Base-by-base conservation (phyloP, 2,329 filamentous ascomycete genomes). In the Colletotrichum sp. region DNA sequence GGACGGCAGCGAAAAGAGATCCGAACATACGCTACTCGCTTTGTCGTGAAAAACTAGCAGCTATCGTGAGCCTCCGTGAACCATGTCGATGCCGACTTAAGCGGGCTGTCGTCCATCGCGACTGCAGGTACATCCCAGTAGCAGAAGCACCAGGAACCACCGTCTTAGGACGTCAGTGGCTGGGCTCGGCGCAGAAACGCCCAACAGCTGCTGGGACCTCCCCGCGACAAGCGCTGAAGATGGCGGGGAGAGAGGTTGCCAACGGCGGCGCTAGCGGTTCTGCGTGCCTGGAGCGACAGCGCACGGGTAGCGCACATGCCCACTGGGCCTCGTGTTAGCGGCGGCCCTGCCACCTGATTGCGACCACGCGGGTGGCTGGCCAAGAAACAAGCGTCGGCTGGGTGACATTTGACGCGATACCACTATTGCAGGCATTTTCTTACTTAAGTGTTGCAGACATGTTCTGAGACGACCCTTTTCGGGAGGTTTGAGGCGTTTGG, bases 181-280 rank as follows among this genome's bases (percentile, higher is more conserved):
- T 69, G 64, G 73, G 55, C 21, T 68, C 66, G 32, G 70, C 57
- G 39, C 28, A 18, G 34, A 52, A 52, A 21, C 44, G 3, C 44
- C 44, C 44, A 52, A 30, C 21, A 15, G 16, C 39, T 39, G 73
- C 73, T 73, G 64, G 70, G 73, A n/a, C 64, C 44, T 69, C 10
- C 74, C 74, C 44, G 65, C 59, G 64, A 60, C 52, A 26, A 62
- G 16, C 70, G 74, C 65, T 76, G 71, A 52, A 74, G 65, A 74
- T 76, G 49, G 74, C 70, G 59, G 59, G 70, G 64, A 26, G 52
- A 8, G 44, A 60, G 44, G 24, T 44, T 36, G 32, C 67, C 21
- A 62, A 69, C 52, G 69, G n/a, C 34, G 10, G n/a, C 39, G 34
- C 32, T 55, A 69, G 60, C 26, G 63, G 39, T 21, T 18, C 55